A percentile compares a stretch with the other conserved stretches of the same genome.
phyloP scores from a whole-genome alignment of 1,284 basidiomycete species.

The Heterobasidion annosum region DNA sequence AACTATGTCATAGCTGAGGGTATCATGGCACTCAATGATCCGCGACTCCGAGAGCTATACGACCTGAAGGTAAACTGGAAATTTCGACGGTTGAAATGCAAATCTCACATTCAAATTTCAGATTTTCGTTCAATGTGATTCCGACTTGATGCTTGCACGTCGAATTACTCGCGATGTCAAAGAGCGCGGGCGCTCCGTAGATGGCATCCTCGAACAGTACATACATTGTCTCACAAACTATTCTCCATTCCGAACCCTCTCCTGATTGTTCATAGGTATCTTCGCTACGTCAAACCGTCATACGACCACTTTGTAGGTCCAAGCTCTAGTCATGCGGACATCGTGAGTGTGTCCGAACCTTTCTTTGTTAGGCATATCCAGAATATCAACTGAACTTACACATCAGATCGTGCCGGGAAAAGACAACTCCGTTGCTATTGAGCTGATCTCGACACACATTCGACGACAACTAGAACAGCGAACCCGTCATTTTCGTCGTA shows the following conservation, averaged over 20 bases:
- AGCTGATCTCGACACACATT: conserved; percentile 89
- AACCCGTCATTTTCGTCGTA: conserved; percentile 63
- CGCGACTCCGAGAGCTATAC: conserved; percentile 71
- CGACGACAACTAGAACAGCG: conserved; percentile 78
- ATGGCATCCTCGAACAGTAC: conserved; percentile 85
- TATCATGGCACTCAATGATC: conserved; percentile 85
- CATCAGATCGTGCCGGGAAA: conserved; percentile 83
- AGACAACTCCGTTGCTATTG: conserved; percentile 86
- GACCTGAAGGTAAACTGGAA: conserved; percentile 73
- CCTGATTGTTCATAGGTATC: conserved; percentile 43
- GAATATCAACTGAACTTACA: neutral
- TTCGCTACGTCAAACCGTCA: conserved; percentile 88
- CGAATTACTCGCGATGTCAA: conserved; percentile 83
- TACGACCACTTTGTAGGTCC: conserved; percentile 96
- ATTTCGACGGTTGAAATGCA: neutral
- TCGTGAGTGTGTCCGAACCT: conserved; percentile 39
- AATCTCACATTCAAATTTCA: conserved; percentile 17
- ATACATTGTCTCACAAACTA: conserved; percentile 12
- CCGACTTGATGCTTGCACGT: conserved; percentile 94
- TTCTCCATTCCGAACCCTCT: neutral
- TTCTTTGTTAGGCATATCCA: neutral
- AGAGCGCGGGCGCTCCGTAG: conserved; percentile 81
- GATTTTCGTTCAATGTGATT: conserved; percentile 86
- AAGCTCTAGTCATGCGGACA: conserved; percentile 80
- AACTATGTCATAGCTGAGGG: conserved; percentile 60